These are phyloP conservation scores for Emmonsiellopsis sp. DNA, from an alignment of 2,329 filamentous ascomycete species.

Conservation along the genomic window DNA sequence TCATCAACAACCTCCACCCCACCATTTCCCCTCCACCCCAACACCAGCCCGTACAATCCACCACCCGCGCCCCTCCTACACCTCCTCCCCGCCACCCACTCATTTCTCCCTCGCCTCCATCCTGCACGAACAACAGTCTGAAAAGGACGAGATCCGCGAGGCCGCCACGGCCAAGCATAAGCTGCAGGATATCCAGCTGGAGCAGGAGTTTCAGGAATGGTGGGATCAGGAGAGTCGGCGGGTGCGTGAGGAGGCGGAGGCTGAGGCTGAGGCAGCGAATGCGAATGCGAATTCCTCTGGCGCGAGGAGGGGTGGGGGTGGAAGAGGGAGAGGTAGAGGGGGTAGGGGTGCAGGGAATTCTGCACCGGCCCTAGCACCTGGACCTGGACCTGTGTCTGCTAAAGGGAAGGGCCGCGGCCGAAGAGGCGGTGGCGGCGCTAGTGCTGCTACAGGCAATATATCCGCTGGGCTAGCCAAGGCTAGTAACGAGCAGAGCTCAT, in stretches of 20 bases:
- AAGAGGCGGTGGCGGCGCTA: neutral
- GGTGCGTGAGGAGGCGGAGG: constrained; percentile 54
- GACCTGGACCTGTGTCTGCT: neutral
- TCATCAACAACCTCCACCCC: constrained; percentile 30
- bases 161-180: constrained; percentile 73
- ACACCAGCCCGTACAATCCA: constrained; percentile 33
- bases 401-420: neutral
- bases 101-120: constrained; percentile 80
- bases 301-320: constrained; percentile 8
- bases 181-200: constrained; percentile 87
- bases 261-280: constrained; percentile 15
- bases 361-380: neutral
- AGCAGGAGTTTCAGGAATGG: constrained; percentile 95
- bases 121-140: constrained; percentile 72
- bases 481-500: neutral
- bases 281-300: neutral
- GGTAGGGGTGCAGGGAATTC: neutral
- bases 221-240: constrained; percentile 79
- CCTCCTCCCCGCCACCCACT: constrained; percentile 40
- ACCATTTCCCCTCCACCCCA: constrained; percentile 15
- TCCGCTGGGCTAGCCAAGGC: neutral
- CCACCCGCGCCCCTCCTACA: constrained; percentile 39
- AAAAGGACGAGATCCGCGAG: constrained; percentile 74
- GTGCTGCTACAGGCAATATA: neutral
- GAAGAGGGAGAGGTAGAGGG: constrained; percentile 10